phyloP scores from a whole-genome alignment of 1,284 basidiomycete species.

The Thelephora terrestris region DNA sequence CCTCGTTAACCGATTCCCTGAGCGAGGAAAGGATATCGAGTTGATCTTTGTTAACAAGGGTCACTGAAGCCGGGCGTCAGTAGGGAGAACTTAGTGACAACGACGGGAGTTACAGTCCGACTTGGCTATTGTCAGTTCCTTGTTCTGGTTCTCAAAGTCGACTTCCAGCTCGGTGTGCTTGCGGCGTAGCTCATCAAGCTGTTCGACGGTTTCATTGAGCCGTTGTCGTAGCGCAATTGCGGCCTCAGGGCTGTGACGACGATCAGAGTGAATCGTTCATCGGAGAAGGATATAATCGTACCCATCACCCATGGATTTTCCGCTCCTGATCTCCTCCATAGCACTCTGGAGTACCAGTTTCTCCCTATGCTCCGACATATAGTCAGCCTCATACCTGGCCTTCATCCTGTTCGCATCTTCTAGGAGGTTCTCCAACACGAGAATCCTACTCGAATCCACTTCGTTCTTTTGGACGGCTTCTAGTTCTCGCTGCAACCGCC shows the following conservation, averaged over 20 bases:
- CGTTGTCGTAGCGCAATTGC: constrained; percentile 81
- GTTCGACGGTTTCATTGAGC: constrained; percentile 79
- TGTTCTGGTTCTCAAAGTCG: constrained; percentile 51
- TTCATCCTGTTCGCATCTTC: constrained; percentile 90
- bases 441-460: constrained; percentile 60
- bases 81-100: background rate
- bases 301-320: constrained; percentile 78
- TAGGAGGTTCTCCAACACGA: constrained; percentile 83
- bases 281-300: constrained; percentile 24
- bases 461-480: constrained; percentile 66
- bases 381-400: constrained; percentile 82
- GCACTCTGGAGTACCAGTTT: constrained; percentile 74
- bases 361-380: constrained; percentile 76
- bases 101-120: constrained; percentile 64
- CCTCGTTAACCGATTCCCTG: constrained; percentile 82
- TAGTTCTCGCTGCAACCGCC: constrained; percentile 76
- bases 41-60: constrained; percentile 77
- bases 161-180: constrained; percentile 66
- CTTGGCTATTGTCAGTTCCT: constrained; percentile 75
- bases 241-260: constrained; percentile 58
- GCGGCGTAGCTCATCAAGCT: constrained; percentile 66
- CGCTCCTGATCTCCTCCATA: constrained; percentile 82
- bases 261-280: constrained; percentile 1
- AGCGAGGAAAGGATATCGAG: constrained; percentile 74
- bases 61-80: constrained; percentile 39